Evolutionary conservation across 768 basidiomycete species (phyloP).

Genomic region (Suillus clintonianus): DNA sequence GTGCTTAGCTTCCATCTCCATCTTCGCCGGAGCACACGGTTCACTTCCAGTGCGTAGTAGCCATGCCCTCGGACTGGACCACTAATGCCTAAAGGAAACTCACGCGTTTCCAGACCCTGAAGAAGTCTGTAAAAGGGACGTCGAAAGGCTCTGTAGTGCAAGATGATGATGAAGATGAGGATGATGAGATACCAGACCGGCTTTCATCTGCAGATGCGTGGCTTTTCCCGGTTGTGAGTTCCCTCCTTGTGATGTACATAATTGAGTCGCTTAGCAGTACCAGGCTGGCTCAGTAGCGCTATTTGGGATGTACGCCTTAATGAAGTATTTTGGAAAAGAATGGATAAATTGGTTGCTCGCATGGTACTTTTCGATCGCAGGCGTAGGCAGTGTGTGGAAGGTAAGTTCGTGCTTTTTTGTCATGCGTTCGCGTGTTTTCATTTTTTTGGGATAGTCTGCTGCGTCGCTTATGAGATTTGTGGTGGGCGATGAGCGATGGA

Average conservation of each 20-base stretch:
- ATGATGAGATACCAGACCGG: constrained; percentile 58
- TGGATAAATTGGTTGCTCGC: constrained; percentile 84
- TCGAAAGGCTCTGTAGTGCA: constrained; percentile 15
- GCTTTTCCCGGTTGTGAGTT: constrained; percentile 72
- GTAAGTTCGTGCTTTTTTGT: constrained; percentile 38
- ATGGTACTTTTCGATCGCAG: constrained; percentile 71
- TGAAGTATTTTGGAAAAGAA: constrained; percentile 75
- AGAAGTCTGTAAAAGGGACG: neutral
- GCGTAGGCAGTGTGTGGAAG: constrained; percentile 70
- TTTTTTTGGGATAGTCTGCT: constrained; percentile 39
- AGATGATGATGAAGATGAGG: constrained; percentile 54
- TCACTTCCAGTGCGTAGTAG: constrained; percentile 60
- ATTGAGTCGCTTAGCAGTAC: neutral
- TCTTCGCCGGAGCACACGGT: constrained; percentile 70
- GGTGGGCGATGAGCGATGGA: constrained; percentile 59
- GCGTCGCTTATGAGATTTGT: constrained; percentile 51
- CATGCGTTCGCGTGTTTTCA: neutral
- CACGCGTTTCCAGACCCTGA: neutral
- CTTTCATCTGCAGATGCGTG: constrained; percentile 72
- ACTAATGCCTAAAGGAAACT: neutral
- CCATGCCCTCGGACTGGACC: neutral
- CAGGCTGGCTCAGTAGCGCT: constrained; percentile 73
- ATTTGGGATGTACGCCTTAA: constrained; percentile 65
- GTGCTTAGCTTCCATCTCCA: constrained; percentile 60
- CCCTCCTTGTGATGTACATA: neutral